Evolutionary conservation across 2,329 filamentous ascomycete genomes (phyloP).

Genomic region (Beauveria sp.): DNA sequence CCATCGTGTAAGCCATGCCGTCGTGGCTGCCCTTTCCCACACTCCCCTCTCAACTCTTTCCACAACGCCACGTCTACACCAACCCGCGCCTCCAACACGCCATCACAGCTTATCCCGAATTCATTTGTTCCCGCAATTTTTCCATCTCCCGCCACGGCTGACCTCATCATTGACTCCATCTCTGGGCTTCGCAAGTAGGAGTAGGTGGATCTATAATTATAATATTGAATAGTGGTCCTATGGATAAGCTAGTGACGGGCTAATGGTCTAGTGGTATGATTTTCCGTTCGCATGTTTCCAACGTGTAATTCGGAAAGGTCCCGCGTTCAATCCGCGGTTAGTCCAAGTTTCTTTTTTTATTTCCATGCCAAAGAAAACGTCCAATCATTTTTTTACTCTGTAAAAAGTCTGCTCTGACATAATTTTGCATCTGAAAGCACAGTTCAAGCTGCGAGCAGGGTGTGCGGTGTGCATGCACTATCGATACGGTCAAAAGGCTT

Average conservation of each 20-base stretch:
- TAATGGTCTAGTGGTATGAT: slow-evolving; percentile 11
- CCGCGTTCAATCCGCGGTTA: slow-evolving; percentile 11
- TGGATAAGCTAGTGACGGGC: not conserved
- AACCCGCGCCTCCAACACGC: no score
- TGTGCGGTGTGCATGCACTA: not conserved
- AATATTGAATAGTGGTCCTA: not conserved
- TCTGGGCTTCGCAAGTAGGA: not conserved
- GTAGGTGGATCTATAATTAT: not conserved
- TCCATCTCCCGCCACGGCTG: no score
- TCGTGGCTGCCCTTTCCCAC: no score
- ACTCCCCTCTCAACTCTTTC: no score
- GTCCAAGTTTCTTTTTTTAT: not conserved
- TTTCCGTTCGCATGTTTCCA: slow-evolving; percentile 5
- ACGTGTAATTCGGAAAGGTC: slow-evolving; percentile 4
- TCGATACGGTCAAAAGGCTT: no score
- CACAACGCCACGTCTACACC: no score
- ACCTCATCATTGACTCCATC: no score
- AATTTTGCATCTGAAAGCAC: not conserved
- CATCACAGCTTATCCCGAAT: no score
- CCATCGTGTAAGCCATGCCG: no score
- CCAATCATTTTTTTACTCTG: not conserved
- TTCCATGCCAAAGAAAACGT: no score
- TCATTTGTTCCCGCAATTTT: no score
- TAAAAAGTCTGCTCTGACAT: no score
- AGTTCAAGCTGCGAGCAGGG: not conserved